A percentile compares a stretch with the other conserved stretches of the same genome.
Evolutionary conservation across 306 rosid species (phyloP).

Genomic region (Malus fusca): DNA sequence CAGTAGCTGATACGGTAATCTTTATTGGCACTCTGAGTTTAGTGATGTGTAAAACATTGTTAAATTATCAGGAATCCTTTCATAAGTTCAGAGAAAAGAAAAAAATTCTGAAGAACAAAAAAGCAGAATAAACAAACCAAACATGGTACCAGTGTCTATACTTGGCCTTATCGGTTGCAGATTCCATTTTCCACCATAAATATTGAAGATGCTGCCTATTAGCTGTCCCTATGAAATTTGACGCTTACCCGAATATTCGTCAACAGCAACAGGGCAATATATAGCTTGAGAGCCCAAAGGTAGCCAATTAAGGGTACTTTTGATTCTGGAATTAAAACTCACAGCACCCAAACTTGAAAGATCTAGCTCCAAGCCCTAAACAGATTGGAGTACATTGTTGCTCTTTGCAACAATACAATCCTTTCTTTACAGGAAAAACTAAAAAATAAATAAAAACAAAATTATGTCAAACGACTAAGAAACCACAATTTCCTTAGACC

Average conservation of each 20-base stretch:
- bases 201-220: background rate
- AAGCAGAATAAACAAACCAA: conserved; percentile 26
- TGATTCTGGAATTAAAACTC: conserved; percentile 7
- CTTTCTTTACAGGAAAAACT: no score
- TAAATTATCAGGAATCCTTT: background rate
- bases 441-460: no score
- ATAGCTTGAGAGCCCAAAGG: background rate
- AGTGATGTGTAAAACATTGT: conserved; percentile 30
- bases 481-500: no score
- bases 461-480: no score
- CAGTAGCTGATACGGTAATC: conserved; percentile 83
- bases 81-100: background rate
- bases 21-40: conserved; percentile 96
- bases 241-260: background rate
- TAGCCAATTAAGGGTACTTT: background rate
- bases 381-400: no score
- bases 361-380: conserved; percentile 81
- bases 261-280: background rate
- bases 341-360: conserved; percentile 23
- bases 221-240: background rate
- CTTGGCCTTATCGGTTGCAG: background rate
- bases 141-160: conserved; percentile 32
- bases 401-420: no score
- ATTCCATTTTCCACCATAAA: background rate
- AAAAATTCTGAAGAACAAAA: background rate